A percentile compares a stretch with the other conserved stretches of the same genome.
Conservation (phyloP, 345 rosid genomes). For the Combretum micranthum region DNA sequence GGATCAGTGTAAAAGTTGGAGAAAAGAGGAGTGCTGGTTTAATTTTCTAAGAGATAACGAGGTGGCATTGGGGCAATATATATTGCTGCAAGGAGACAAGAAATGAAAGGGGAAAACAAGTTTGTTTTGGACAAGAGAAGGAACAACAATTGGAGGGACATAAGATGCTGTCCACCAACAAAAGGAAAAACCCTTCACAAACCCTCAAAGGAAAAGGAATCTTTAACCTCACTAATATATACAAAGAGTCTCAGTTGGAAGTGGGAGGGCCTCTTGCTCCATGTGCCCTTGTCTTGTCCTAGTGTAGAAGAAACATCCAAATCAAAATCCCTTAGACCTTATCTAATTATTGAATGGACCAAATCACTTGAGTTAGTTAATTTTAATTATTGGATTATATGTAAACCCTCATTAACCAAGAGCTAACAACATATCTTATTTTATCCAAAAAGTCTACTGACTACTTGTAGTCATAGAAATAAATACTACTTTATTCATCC, state of each 20-base stretch:
- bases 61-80: slow-evolving; percentile 20
- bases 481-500: too few relatives aligned
- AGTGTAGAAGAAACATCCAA: slow-evolving; percentile 32
- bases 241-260: slow-evolving; percentile 5
- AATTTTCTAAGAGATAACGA: slow-evolving; percentile 4
- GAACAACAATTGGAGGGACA: slow-evolving; percentile 42
- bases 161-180: slow-evolving; percentile 44
- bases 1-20: slow-evolving; percentile 1
- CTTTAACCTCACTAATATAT: background rate
- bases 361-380: background rate
- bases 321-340: slow-evolving; percentile 12
- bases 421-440: too few relatives aligned
- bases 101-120: slow-evolving; percentile 22
- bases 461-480: too few relatives aligned
- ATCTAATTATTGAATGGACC: background rate
- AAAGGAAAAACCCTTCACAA: slow-evolving; percentile 14
- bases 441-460: too few relatives aligned
- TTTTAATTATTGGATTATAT: slow-evolving; percentile 14
- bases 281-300: slow-evolving; percentile 52
- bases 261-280: slow-evolving; percentile 18
- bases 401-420: slow-evolving; percentile 17
- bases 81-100: slow-evolving; percentile 32
- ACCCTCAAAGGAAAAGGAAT: slow-evolving; percentile 17
- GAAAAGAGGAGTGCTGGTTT: slow-evolving; percentile 8
- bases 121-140: slow-evolving; percentile 27